A percentile compares a stretch with the other conserved stretches of the same genome.
Evolutionary conservation across 225 moss, liverwort and hornwort species (phyloP).

Genomic region (Straminergon stramineum): DNA sequence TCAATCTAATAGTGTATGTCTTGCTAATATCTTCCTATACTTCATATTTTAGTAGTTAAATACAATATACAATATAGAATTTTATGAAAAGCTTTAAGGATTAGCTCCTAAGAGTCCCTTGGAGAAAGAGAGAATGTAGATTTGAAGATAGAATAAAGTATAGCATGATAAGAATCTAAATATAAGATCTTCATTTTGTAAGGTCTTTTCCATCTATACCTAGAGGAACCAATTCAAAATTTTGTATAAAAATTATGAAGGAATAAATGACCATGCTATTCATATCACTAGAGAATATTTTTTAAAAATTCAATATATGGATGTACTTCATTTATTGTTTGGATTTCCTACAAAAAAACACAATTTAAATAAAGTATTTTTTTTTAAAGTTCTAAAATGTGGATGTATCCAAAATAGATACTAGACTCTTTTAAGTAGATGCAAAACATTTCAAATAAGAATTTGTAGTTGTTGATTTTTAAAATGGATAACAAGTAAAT

Average conservation of each 20-base stretch:
- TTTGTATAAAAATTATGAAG: not conserved
- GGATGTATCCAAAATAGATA: not conserved
- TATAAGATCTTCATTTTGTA: not conserved
- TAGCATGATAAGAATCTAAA: not conserved
- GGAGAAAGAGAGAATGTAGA: not conserved
- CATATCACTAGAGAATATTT: not conserved
- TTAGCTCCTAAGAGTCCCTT: not conserved
- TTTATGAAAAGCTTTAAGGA: fast-evolving
- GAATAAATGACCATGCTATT: not conserved
- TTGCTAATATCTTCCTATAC: not conserved
- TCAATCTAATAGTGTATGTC: not conserved
- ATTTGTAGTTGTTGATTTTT: not conserved
- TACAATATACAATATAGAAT: not conserved
- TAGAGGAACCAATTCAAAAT: fast-evolving
- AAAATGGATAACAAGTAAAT: not conserved
- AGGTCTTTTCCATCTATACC: not conserved
- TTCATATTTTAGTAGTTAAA: not conserved
- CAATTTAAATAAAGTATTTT: not conserved
- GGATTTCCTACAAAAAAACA: not conserved
- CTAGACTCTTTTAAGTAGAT: fast-evolving
- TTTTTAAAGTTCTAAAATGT: not conserved
- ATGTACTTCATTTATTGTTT: fast-evolving
- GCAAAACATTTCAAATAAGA: not conserved
- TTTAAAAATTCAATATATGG: not conserved
- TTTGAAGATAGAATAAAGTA: not conserved